Evolutionary conservation across 164 flowering plant species (phyloP).

Genomic region (Malania oleifera): DNA sequence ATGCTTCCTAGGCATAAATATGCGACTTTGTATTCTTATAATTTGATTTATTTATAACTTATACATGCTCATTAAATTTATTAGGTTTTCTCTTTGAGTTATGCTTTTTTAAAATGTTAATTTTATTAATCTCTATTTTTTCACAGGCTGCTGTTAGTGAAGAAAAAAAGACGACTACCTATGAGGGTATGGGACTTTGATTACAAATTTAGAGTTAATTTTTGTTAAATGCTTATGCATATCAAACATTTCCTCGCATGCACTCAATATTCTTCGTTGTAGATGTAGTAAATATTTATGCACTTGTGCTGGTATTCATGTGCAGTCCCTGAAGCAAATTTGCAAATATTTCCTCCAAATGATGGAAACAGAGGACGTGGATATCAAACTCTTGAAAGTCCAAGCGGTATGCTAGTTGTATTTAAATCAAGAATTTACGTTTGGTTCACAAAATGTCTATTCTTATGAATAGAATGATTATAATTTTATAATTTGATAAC

Average conservation of each 20-base stretch:
- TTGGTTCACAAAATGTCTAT: too few species aligned
- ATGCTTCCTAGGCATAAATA: too few species aligned
- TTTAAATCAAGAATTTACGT: too few species aligned
- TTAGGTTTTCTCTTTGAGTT: too few species aligned
- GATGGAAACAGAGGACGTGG: conserved; percentile 43
- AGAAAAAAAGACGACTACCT: conserved; percentile 34
- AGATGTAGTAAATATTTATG: not conserved
- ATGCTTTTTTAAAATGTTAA: not conserved
- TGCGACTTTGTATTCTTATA: not conserved
- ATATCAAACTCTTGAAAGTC: conserved; percentile 56
- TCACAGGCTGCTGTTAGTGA: conserved; percentile 73
- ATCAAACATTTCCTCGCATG: not conserved
- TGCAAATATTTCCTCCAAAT: conserved; percentile 78
- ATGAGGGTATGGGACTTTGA: conserved; percentile 41
- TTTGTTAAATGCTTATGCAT: not conserved
- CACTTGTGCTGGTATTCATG: not conserved
- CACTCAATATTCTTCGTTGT: not conserved
- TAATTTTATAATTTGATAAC: too few species aligned
- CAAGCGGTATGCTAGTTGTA: conserved; percentile 48
- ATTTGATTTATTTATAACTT: conserved; percentile 1
- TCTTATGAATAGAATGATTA: too few species aligned
- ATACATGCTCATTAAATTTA: not conserved
- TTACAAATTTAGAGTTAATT: not conserved
- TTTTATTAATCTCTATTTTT: conserved; percentile 8
- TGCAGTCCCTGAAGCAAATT: conserved; percentile 71